phyloP scores from a whole-genome alignment of 768 basidiomycete genomes.

The Mycena amicta region DNA sequence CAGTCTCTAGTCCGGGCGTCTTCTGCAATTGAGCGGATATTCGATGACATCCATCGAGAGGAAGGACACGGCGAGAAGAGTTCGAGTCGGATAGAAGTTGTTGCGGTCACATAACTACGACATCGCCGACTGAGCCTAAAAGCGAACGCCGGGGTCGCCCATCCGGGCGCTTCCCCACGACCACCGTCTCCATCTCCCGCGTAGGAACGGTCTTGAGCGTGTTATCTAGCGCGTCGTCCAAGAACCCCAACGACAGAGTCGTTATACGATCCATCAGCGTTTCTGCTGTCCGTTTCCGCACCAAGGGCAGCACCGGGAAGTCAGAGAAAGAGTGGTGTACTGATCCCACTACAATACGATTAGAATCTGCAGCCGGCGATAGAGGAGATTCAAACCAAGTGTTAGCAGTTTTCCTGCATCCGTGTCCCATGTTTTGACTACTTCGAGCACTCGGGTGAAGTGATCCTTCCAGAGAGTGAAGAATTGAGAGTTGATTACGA shows the following conservation, averaged over 20 bases:
- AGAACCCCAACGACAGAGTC: conserved; percentile 43
- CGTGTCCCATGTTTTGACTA: conserved; percentile 60
- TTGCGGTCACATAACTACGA: conserved; percentile 31
- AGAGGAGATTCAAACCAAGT: conserved; percentile 38
- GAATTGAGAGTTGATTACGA: conserved; percentile 75
- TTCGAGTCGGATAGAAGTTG: no score
- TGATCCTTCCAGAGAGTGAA: conserved; percentile 84
- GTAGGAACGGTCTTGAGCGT: conserved; percentile 31
- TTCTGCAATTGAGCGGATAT: no score
- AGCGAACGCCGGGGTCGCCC: conserved; percentile 48
- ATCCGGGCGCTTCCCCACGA: conserved; percentile 46
- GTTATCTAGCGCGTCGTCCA: conserved; percentile 43
- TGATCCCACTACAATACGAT: conserved; percentile 51
- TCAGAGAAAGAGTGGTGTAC: conserved; percentile 52
- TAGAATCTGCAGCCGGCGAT: no score
- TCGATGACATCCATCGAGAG: no score
- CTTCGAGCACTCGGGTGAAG: conserved; percentile 57
- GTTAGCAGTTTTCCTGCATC: conserved; percentile 47
- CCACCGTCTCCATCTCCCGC: conserved; percentile 39
- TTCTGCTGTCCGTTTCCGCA: conserved; percentile 35
- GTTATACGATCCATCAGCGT: conserved; percentile 39
- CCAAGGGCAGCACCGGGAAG: conserved; percentile 45
- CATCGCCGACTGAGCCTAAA: conserved; percentile 45
- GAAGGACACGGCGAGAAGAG: no score
- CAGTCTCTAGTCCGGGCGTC: no score